Base-by-base conservation (phyloP, 2,329 filamentous ascomycete species). In the Penicillium sp. region DNA sequence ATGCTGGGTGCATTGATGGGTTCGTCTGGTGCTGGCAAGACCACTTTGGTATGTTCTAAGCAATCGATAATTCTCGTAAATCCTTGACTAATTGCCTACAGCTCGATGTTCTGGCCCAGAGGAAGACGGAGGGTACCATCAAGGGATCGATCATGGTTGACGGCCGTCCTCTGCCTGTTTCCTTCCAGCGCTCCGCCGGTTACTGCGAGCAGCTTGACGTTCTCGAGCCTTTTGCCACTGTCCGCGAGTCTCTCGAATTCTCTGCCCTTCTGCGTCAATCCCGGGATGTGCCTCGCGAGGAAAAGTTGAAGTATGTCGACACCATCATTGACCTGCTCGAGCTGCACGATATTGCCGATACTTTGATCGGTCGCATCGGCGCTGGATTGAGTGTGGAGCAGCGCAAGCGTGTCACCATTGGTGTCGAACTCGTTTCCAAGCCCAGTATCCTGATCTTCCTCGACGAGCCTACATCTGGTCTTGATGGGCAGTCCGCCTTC, bases 1-100 rank as follows among this genome's bases (percentile, higher is more conserved):
- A 81, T 89, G 61, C 84, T 95, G 78, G 85, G 90, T 20, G 91
- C 91, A 0, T 79, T 95, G 1, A 90, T 94, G 81, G 91, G 91
- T 28, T 88, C 89, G 1, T 90, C 86, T 1, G 90, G 89, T 34
- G 91, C 91, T 5, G 91, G 91, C 2, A 95, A 95, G 75, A 79
- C 76, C 0, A 94, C 91, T 0, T 79, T 95, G 28, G 28, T 31
- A 31, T 31, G 6, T 31, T 31, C 28, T 31, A 31, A 31, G 28
- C 28, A 6, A 31, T 31, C 28, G 25, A 25, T 25, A 25, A 4
- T 25, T 25, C 5, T 25, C 25, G 25, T 25, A 25, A 31, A 31
- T 31, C 28, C 28, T 31, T 31, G 5, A 5, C 28, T 31, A 31
- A 31, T 6, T 8, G 28, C 28, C 28, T 31, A 2, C 7, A 31